A percentile compares a stretch with the other conserved stretches of the same genome.
phyloP scores from a whole-genome alignment of 169 alveolate genomes.

The Plasmodium sp. region DNA sequence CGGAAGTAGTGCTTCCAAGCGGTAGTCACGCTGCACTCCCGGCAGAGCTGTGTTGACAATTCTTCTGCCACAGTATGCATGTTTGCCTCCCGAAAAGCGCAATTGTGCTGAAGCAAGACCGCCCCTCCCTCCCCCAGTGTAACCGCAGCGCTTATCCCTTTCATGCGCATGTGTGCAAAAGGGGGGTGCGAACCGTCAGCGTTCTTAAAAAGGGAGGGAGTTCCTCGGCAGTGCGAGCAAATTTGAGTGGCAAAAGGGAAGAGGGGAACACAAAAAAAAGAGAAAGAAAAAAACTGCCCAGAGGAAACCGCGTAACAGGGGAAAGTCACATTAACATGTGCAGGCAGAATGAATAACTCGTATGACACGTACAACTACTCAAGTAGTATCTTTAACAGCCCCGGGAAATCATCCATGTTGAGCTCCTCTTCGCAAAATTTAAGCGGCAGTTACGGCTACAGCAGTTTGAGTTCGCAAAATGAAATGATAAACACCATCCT shows the following conservation, averaged over 20 bases:
- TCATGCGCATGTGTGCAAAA: not conserved
- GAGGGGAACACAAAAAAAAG: not conserved
- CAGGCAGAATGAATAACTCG: slow-evolving; percentile 17
- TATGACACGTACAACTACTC: not conserved
- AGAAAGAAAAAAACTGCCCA: not conserved
- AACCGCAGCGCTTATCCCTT: not conserved
- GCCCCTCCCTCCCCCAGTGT: not conserved
- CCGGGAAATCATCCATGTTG: not conserved
- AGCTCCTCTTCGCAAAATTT: slow-evolving; percentile 14
- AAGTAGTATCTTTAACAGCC: not conserved
- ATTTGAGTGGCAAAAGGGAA: not conserved
- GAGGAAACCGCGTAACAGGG: not conserved
- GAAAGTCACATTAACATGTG: not conserved
- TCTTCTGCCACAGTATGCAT: not conserved
- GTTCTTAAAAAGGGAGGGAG: not conserved
- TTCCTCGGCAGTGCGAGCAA: not conserved
- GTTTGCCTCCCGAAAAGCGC: not conserved
- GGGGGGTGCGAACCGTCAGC: not conserved
- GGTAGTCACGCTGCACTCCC: not conserved
- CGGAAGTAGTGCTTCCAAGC: not conserved
- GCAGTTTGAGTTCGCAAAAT: slow-evolving; percentile 6
- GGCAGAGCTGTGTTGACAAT: not conserved
- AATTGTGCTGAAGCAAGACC: not conserved
- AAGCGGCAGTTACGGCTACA: not conserved
- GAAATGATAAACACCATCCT: slow-evolving; percentile 25